Conservation (phyloP, 495 filamentous ascomycete species). For the Hapsidospora chrysogenum region DNA sequence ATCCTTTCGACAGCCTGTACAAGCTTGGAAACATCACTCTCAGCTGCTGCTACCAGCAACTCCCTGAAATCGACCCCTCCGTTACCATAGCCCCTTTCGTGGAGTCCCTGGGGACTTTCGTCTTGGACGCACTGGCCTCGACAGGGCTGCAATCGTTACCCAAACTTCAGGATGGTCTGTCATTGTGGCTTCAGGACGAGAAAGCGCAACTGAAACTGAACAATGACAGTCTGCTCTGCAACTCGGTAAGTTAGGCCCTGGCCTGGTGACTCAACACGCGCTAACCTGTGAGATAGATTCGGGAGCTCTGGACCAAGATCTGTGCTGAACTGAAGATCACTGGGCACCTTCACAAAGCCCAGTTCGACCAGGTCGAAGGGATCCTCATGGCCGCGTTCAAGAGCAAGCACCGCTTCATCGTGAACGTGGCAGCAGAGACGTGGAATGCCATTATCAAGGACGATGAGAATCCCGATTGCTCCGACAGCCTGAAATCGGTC, state of each 20-base stretch:
- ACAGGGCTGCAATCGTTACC: slow-evolving; percentile 22
- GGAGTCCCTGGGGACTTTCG: slow-evolving; percentile 16
- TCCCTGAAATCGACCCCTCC: slow-evolving; percentile 9
- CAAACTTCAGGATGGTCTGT: slow-evolving; percentile 40
- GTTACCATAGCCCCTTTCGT: slow-evolving; percentile 15
- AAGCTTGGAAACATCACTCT: slow-evolving; percentile 29
- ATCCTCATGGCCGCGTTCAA: slow-evolving; percentile 31
- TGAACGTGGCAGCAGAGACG: slow-evolving; percentile 18
- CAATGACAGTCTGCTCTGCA: slow-evolving; percentile 11
- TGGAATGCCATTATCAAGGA: slow-evolving; percentile 28
- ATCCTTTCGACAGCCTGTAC: slow-evolving; percentile 47
- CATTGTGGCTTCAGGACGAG: slow-evolving; percentile 42
- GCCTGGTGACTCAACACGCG: background rate
- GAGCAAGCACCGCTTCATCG: slow-evolving; percentile 24
- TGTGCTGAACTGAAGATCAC: slow-evolving; percentile 12
- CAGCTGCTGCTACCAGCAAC: slow-evolving; percentile 21
- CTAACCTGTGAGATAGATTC: slow-evolving; percentile 17
- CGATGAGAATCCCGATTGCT: slow-evolving; percentile 18
- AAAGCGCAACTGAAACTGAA: slow-evolving; percentile 16
- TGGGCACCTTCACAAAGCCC: slow-evolving; percentile 14
- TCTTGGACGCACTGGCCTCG: slow-evolving; percentile 19
- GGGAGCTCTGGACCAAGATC: slow-evolving; percentile 23
- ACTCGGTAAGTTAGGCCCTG: slow-evolving; percentile 16
- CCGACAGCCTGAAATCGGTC: slow-evolving; percentile 21
- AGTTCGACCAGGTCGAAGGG: slow-evolving; percentile 19